Conservation (phyloP, 2,329 filamentous ascomycete genomes). For the Fusarium burgessii region DNA sequence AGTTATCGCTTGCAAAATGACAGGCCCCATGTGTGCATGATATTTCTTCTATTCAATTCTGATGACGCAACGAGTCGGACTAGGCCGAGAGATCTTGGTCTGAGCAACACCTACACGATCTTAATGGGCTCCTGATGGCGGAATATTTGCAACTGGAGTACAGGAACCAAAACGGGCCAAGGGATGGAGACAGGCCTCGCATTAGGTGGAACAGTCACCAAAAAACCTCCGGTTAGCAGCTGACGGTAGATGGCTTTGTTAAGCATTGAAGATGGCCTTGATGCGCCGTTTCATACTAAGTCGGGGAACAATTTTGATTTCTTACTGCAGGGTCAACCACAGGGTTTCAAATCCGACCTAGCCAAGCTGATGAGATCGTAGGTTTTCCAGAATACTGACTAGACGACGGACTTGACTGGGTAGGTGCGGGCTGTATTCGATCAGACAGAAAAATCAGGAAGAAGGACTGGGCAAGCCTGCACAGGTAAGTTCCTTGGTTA, state of each 20-base stretch:
- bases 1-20: conserved; percentile 15
- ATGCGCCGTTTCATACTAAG: conserved; percentile 5
- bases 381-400: conserved; percentile 23
- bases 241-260: neutral
- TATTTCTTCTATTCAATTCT: neutral
- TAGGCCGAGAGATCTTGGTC: conserved; percentile 6
- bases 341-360: conserved; percentile 19
- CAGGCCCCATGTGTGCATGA: neutral
- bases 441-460: neutral
- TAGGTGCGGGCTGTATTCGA: conserved; percentile 4
- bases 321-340: conserved; percentile 7
- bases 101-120: neutral
- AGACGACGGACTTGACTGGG: neutral
- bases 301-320: conserved; percentile 2
- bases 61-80: conserved; percentile 15
- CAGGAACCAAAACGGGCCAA: neutral
- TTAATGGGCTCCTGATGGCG: neutral
- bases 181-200: conserved; percentile 2
- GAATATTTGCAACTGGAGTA: neutral
- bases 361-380: conserved; percentile 5
- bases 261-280: conserved; percentile 2
- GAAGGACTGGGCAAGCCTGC: neutral
- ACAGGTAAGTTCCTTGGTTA: conserved; percentile 38
- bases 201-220: neutral
- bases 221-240: neutral